phyloP scores from a whole-genome alignment of 1,284 basidiomycete genomes.

The Acaromyces ingoldii region DNA sequence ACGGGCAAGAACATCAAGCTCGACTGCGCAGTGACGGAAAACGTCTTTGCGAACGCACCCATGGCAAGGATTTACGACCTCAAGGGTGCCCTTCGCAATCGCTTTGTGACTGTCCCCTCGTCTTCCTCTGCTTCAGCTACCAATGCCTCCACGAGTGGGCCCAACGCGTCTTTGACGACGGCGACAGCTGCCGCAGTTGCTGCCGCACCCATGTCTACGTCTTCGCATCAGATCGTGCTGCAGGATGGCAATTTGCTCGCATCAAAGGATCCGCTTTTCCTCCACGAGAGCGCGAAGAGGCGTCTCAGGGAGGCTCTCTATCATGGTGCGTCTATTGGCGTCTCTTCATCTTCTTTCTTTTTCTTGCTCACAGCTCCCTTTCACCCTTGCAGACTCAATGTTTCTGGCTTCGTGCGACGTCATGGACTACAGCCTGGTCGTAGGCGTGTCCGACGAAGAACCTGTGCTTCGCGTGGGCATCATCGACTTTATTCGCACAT shows the following conservation, averaged over 20 bases:
- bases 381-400: constrained; percentile 3
- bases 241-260: constrained; percentile 80
- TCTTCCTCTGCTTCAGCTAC: too few relatives aligned
- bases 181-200: too few relatives aligned
- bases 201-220: too few relatives aligned
- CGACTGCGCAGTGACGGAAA: constrained; percentile 95
- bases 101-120: constrained; percentile 12
- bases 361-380: background rate
- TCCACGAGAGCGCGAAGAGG: constrained; percentile 90
- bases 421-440: constrained; percentile 98
- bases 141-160: too few relatives aligned
- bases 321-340: constrained; percentile 17
- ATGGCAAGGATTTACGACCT: constrained; percentile 63
- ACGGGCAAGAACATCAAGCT: constrained; percentile 77
- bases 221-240: constrained; percentile 69
- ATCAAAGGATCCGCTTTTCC: constrained; percentile 70
- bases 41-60: constrained; percentile 84
- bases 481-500: constrained; percentile 89
- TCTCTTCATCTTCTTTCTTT: background rate
- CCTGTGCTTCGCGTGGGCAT: constrained; percentile 75
- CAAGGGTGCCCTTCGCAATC: constrained; percentile 47
- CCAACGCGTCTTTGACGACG: too few relatives aligned
- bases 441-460: constrained; percentile 62
- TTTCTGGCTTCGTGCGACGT: constrained; percentile 52
- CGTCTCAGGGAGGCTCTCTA: constrained; percentile 82